Conservation (phyloP, 148 eudicot species). For the Fallopia convolvulus region DNA sequence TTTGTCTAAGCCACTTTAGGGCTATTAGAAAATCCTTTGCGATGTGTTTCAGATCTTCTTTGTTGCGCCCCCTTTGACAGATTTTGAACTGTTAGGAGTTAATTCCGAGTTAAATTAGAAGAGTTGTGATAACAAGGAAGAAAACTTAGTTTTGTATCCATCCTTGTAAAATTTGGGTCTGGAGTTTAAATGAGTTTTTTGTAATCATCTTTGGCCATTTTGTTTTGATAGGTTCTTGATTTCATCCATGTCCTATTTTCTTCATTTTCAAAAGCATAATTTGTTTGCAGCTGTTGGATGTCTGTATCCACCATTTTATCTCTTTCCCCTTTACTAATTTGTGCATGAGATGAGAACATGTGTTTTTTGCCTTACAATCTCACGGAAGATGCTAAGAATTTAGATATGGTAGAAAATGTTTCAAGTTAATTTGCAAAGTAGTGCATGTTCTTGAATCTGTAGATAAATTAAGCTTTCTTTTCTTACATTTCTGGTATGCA, state of each 20-base stretch:
- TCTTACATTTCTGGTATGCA: neutral
- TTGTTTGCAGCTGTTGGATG: neutral
- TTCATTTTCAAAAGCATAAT: neutral
- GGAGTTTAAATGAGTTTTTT: too few relatives aligned
- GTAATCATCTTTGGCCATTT: too few relatives aligned
- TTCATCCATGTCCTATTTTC: neutral
- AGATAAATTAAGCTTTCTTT: neutral
- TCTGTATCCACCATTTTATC: neutral
- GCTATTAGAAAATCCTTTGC: neutral
- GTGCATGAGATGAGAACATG: neutral
- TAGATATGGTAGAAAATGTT: neutral
- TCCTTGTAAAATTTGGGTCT: neutral
- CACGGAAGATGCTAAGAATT: neutral
- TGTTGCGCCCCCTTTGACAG: neutral
- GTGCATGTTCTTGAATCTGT: neutral
- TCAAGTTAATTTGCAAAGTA: neutral
- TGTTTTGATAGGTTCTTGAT: neutral
- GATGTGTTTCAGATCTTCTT: slow-evolving; percentile 5
- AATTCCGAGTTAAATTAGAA: neutral
- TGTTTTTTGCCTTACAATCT: neutral
- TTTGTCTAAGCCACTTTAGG: neutral
- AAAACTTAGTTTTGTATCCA: neutral
- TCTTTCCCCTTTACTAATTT: neutral
- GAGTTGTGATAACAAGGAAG: too few relatives aligned
- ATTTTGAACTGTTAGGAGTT: neutral